Base-by-base conservation (phyloP, 2,329 filamentous ascomycete genomes). In the Epichloe baconii region DNA sequence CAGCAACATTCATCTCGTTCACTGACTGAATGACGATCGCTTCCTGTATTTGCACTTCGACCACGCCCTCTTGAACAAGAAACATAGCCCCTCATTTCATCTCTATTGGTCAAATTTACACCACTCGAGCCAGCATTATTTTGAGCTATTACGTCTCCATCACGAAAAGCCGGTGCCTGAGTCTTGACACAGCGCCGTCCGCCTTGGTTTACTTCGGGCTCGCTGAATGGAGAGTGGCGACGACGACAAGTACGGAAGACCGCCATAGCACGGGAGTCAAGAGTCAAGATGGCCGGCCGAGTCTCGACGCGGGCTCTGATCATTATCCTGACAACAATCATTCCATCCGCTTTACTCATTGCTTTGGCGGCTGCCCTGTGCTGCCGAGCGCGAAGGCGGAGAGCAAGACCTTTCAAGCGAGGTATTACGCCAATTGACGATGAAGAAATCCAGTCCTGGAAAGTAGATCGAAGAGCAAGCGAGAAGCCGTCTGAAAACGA, bases 401-500 rank as follows among this genome's bases (percentile, higher is more conserved):
- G 62, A 44, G 59, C 63, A 26, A 68, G 67, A 4, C 68, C 80
- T 51, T 71, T 77, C 56, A 69, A 71, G 48, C 69, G 80, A 48
- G 78, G 77, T 46, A 77, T 78, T 44, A 78, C 78, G 0, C 80
- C 80, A 12, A 81, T 83, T 53, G 73, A 77, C 55, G 80, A 83
- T 57, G 79, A 82, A 53, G 80, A 83, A 61, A 83, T 83, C 53
- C 77, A 78, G 57, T 80, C 77, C 4, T 83, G 80, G 80, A 80
- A 78, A 59, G 65, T 67, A 31, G 68, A 66, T 49, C 62, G 56
- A 48, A 35, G 60, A 48, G 48, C 47, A 47, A 56, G 61, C 41
- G 61, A 68, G 57, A 65, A 68, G 60, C 57, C 58, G 12, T 48
- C 10, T 38, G 46, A 46, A 15, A 15, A 34, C 21, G 44, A 49